Conservation (phyloP, 495 filamentous ascomycete genomes). For the Podospora appendiculata region DNA sequence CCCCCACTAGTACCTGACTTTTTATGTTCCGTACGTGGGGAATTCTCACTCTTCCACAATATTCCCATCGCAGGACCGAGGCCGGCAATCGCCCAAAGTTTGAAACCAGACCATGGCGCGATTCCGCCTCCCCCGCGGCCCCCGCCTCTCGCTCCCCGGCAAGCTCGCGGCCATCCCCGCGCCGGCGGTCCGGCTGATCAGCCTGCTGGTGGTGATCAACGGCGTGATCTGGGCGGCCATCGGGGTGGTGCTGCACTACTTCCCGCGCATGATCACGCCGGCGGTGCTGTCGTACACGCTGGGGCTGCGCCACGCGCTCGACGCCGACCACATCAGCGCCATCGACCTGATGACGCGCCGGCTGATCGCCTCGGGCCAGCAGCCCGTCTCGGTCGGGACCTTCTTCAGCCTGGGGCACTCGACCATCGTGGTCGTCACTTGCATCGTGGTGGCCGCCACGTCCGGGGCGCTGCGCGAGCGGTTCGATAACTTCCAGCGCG, state of each 20-base stretch:
- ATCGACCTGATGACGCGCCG: constrained; percentile 94
- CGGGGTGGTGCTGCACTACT: constrained; percentile 55
- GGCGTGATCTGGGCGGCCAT: constrained; percentile 63
- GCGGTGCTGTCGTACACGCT: constrained; percentile 81
- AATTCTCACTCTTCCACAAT: not conserved
- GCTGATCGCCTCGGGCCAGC: constrained; percentile 78
- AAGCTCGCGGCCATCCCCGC: constrained; percentile 46
- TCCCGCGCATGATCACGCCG: constrained; percentile 59
- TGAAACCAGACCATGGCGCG: not conserved
- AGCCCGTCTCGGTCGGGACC: constrained; percentile 88
- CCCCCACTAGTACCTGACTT: too few species aligned
- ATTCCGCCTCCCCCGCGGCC: constrained; percentile 10
- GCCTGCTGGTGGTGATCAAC: constrained; percentile 58
- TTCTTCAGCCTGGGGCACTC: constrained; percentile 93
- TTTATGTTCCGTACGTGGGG: too few species aligned
- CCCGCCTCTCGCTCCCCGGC: constrained; percentile 9
- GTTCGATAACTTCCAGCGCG: constrained; percentile 72
- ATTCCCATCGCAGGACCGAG: not conserved
- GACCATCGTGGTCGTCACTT: constrained; percentile 88
- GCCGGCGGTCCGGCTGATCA: constrained; percentile 59
- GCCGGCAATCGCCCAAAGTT: not conserved
- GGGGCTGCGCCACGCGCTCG: constrained; percentile 87
- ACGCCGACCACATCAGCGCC: constrained; percentile 93
- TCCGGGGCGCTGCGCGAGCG: constrained; percentile 68
- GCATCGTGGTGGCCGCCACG: constrained; percentile 84